These are phyloP conservation scores for Scheffersomyces insectosa DNA, from an alignment of 1,139 yeast species.

Conservation along the genomic window DNA sequence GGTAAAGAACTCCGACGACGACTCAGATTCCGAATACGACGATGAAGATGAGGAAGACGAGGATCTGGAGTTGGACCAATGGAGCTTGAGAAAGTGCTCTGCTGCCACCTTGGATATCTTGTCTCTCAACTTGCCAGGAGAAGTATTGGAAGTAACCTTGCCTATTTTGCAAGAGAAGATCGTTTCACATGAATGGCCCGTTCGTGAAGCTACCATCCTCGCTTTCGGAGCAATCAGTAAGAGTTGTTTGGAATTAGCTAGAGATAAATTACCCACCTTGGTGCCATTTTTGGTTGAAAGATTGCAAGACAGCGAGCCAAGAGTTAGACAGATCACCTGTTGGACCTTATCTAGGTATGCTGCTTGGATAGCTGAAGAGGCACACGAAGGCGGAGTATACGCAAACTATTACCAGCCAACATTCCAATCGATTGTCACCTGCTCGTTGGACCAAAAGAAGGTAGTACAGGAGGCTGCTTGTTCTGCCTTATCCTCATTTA, in stretches of 20 bases:
- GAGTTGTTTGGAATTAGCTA: slow-evolving; percentile 75
- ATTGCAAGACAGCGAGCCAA: slow-evolving; percentile 71
- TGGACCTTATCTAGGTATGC: slow-evolving; percentile 93
- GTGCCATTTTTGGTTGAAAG: slow-evolving; percentile 86
- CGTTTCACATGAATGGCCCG: slow-evolving; percentile 75
- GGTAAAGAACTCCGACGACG: slow-evolving; percentile 21
- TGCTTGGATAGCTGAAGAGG: slow-evolving; percentile 74
- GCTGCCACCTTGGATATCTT: slow-evolving; percentile 90
- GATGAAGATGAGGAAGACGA: slow-evolving; percentile 68
- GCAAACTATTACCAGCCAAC: slow-evolving; percentile 75
- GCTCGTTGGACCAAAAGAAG: slow-evolving; percentile 80
- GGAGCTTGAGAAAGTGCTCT: slow-evolving; percentile 92
- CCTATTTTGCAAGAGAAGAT: slow-evolving; percentile 78
- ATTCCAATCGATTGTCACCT: slow-evolving; percentile 68
- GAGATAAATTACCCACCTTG: slow-evolving; percentile 73
- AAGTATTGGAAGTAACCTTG: slow-evolving; percentile 64
- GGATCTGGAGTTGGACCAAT: slow-evolving; percentile 63
- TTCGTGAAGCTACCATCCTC: slow-evolving; percentile 88
- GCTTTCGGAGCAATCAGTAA: slow-evolving; percentile 96
- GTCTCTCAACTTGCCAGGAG: slow-evolving; percentile 66
- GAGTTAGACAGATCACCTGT: slow-evolving; percentile 90
- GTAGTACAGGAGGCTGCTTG: slow-evolving; percentile 96
- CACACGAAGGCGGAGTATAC: slow-evolving; percentile 59
- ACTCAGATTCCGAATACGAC: slow-evolving; percentile 49
- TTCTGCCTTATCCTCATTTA: slow-evolving; percentile 78